phyloP scores from a whole-genome alignment of 2,329 filamentous ascomycete species.

The Fusarium keratoplasticum region DNA sequence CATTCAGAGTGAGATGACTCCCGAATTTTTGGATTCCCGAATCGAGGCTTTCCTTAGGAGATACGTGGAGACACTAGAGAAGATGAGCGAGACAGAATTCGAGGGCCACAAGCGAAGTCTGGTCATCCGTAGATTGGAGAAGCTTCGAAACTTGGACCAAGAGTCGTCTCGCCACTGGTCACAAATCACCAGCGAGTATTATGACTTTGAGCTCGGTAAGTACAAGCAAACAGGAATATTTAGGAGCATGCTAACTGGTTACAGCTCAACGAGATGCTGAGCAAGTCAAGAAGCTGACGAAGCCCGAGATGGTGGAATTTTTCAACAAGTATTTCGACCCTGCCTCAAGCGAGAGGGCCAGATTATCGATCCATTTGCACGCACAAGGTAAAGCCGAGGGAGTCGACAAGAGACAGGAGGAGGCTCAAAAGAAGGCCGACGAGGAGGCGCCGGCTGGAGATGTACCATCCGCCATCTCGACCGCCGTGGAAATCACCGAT shows the following conservation, averaged over 20 bases:
- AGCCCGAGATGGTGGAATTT: conserved; percentile 83
- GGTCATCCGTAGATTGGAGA: conserved; percentile 87
- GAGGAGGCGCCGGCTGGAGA: conserved; percentile 49
- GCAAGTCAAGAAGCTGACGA: conserved; percentile 78
- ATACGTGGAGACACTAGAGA: conserved; percentile 73
- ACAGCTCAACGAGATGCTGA: conserved; percentile 81
- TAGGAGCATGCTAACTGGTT: conserved; percentile 28
- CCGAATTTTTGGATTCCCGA: conserved; percentile 84
- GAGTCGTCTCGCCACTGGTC: conserved; percentile 87
- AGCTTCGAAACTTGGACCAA: conserved; percentile 89
- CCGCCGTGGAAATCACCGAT: conserved; percentile 75
- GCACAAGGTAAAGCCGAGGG: conserved; percentile 71
- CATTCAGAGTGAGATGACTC: conserved; percentile 90
- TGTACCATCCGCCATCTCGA: conserved; percentile 54
- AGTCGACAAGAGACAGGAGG: conserved; percentile 61
- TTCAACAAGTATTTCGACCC: conserved; percentile 82
- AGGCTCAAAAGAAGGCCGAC: conserved; percentile 50
- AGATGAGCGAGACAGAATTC: conserved; percentile 87
- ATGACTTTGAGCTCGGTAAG: conserved; percentile 88
- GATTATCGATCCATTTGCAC: conserved; percentile 84
- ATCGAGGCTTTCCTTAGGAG: conserved; percentile 85
- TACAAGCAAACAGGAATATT: conserved; percentile 20
- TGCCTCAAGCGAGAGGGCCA: conserved; percentile 78
- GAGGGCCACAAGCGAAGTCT: conserved; percentile 91
- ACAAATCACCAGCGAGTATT: conserved; percentile 86